These are phyloP conservation scores for Cyberlindnera veronae DNA, from an alignment of 805 yeast genomes.

Conservation along the genomic window DNA sequence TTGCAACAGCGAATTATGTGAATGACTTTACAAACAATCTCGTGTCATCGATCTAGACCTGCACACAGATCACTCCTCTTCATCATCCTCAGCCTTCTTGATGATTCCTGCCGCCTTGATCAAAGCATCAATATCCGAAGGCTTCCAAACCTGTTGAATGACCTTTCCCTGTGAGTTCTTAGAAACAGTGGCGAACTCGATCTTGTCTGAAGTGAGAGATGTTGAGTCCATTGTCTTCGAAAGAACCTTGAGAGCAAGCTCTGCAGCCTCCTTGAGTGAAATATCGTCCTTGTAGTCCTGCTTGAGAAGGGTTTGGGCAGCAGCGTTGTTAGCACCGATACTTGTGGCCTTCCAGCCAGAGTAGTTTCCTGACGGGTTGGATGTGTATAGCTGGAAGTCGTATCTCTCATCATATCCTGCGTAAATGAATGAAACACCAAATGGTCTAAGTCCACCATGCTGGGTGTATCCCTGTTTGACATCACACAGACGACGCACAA, in stretches of 20 bases:
- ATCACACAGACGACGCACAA: constrained; percentile 87
- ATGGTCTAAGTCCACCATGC: constrained; percentile 97
- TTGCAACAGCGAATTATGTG: no score
- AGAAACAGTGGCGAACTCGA: constrained; percentile 85
- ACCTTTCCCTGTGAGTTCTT: constrained; percentile 47
- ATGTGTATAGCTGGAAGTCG: constrained; percentile 88
- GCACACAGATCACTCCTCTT: constrained; percentile 8
- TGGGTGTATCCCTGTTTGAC: constrained; percentile 97
- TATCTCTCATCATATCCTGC: constrained; percentile 93
- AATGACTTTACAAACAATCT: no score
- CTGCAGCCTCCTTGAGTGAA: constrained; percentile 69
- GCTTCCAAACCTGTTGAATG: constrained; percentile 73
- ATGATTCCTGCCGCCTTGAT: constrained; percentile 71
- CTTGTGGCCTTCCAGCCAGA: constrained; percentile 98
- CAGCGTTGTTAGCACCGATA: constrained; percentile 93
- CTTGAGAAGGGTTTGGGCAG: constrained; percentile 93
- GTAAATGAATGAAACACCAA: constrained; percentile 93
- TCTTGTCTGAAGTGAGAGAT: constrained; percentile 79
- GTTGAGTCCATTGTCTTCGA: constrained; percentile 93
- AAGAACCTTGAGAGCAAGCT: constrained; percentile 84
- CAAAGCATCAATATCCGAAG: constrained; percentile 69
- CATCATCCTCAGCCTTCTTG: constrained; percentile 50
- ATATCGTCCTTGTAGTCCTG: constrained; percentile 90
- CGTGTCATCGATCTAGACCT: no score
- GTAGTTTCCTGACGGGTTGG: constrained; percentile 97